A percentile compares a stretch with the other conserved stretches of the same genome.
Conservation (phyloP, 495 filamentous ascomycete species). For the Neurospora sp. region DNA sequence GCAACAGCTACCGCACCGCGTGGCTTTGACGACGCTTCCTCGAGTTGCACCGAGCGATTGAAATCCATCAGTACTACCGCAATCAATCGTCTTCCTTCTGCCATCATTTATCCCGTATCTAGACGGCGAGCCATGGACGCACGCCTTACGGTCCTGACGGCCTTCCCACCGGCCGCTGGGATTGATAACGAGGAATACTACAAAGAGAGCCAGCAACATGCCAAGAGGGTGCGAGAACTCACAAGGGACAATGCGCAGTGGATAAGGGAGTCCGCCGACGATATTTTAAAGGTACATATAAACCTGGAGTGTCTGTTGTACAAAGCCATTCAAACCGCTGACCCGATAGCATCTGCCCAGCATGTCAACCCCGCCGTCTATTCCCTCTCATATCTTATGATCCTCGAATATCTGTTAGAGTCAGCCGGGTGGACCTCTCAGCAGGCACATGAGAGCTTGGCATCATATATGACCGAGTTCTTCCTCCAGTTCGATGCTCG, state of each 20-base stretch:
- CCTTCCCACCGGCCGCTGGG: slow-evolving; percentile 26
- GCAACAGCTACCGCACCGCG: background rate
- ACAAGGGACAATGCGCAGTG: slow-evolving; percentile 15
- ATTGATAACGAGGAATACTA: slow-evolving; percentile 18
- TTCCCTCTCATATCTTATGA: slow-evolving; percentile 34
- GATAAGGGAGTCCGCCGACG: slow-evolving; percentile 6
- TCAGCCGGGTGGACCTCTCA: slow-evolving; percentile 6
- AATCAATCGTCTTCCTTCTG: background rate
- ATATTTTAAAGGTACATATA: slow-evolving; percentile 24
- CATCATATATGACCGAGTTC: slow-evolving; percentile 28
- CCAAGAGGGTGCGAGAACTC: slow-evolving; percentile 21
- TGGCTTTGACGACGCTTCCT: background rate
- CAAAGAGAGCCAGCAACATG: slow-evolving; percentile 19
- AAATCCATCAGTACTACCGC: background rate
- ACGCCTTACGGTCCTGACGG: slow-evolving; percentile 25
- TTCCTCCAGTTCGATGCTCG: slow-evolving; percentile 33
- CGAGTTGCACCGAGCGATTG: background rate
- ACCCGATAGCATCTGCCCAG: slow-evolving; percentile 12
- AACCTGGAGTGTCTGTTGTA: background rate
- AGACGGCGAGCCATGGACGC: slow-evolving; percentile 23
- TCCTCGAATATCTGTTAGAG: slow-evolving; percentile 22
- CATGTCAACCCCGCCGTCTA: slow-evolving; percentile 28
- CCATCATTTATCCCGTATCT: background rate
- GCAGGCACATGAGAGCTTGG: slow-evolving; percentile 15
- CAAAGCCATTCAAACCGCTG: background rate